phyloP scores from a whole-genome alignment of 2,329 filamentous ascomycete genomes.

The Scytalidium sp. region DNA sequence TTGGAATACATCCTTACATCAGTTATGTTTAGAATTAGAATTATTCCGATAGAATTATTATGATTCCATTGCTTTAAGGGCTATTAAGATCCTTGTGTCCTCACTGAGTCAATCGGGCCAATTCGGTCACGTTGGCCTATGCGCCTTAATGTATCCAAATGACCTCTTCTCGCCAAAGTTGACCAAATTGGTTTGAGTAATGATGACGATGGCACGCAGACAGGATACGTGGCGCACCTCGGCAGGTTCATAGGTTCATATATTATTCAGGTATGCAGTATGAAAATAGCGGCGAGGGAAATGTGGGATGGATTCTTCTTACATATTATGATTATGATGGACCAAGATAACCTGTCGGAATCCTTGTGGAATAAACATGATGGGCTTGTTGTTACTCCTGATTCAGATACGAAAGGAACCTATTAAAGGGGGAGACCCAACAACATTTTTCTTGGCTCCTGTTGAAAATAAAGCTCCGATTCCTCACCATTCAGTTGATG shows the following conservation, averaged over 20 bases:
- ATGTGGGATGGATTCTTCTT: not conserved
- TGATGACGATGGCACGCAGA: not conserved
- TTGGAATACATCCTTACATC: too few relatives aligned
- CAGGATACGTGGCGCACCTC: not conserved
- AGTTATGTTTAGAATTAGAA: too few relatives aligned
- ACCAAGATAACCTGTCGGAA: not conserved
- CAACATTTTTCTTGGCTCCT: not conserved
- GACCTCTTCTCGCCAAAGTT: too few relatives aligned
- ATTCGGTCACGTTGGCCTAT: too few relatives aligned
- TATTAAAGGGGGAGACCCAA: not conserved
- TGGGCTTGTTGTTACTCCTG: not conserved
- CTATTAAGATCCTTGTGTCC: too few relatives aligned
- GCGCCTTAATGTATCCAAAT: too few relatives aligned
- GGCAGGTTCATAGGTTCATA: slow-evolving; percentile 32
- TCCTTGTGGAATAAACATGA: not conserved
- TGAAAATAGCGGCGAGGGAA: not conserved
- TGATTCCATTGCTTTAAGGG: too few relatives aligned
- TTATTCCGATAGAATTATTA: too few relatives aligned
- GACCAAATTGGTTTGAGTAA: too few relatives aligned
- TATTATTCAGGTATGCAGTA: slow-evolving; percentile 37
- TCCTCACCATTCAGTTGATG: not conserved
- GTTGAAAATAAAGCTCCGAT: not conserved
- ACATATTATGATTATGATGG: not conserved
- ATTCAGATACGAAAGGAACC: not conserved
- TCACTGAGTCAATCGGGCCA: too few relatives aligned